Evolutionary conservation across 257 asterid species (phyloP).

Genomic region (Orobanche coerulescens): DNA sequence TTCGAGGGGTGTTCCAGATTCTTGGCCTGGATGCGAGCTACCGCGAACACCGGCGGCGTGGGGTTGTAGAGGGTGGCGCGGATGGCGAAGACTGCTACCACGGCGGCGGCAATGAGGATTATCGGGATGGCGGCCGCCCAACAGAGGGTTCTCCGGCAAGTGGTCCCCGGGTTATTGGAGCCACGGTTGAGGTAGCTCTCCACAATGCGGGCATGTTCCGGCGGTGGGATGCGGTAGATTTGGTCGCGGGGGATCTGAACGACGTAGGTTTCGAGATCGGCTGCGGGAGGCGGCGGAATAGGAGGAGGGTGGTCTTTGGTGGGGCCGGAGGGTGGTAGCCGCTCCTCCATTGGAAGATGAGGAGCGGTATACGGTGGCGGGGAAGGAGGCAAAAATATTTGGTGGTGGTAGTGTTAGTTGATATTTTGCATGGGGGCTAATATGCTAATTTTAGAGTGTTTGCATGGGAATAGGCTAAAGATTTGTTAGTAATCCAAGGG

Average conservation of each 20-base stretch:
- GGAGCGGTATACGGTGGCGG: constrained; percentile 41
- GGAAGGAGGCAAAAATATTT: constrained; percentile 1
- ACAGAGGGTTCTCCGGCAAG: constrained; percentile 15
- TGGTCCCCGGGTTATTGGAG: not conserved
- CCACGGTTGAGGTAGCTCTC: constrained; percentile 28
- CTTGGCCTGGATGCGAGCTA: constrained; percentile 25
- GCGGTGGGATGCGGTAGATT: constrained; percentile 73
- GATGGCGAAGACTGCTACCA: not conserved
- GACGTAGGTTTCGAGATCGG: constrained; percentile 42
- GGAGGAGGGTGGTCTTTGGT: constrained; percentile 13
- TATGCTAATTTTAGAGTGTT: constrained; percentile 20
- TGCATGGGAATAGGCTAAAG: constrained; percentile 32
- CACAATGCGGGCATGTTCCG: constrained; percentile 54
- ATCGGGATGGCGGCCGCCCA: constrained; percentile 19
- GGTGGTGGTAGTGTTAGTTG: constrained; percentile 2
- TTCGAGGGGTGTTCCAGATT: not conserved
- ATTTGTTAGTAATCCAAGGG: not conserved
- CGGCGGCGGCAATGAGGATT: constrained; percentile 14
- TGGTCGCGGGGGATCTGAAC: constrained; percentile 67
- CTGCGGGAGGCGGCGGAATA: constrained; percentile 2
- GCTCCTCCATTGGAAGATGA: constrained; percentile 59
- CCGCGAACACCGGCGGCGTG: constrained; percentile 34
- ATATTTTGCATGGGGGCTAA: constrained; percentile 16
- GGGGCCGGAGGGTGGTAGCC: constrained; percentile 29
- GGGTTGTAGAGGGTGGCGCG: constrained; percentile 38